Conservation (phyloP, 163 green algal species). For the Scenedesmus sp. region DNA sequence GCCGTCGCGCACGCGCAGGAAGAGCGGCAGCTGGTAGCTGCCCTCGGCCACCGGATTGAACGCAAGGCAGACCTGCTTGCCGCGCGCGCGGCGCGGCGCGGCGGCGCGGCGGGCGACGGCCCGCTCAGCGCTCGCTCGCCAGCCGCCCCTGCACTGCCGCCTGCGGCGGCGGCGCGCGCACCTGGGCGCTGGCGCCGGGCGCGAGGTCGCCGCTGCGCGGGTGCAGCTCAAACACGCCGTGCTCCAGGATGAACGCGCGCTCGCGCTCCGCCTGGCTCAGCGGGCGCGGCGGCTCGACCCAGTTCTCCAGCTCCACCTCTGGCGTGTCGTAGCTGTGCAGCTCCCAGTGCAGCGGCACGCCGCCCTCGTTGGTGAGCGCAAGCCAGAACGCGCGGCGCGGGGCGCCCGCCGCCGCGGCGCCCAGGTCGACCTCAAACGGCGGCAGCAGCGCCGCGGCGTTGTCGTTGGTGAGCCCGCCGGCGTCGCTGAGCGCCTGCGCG, state of each 20-base stretch:
- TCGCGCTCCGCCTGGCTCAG: slow-evolving; percentile 24
- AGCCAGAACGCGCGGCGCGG: slow-evolving; percentile 50
- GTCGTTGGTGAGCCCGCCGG: slow-evolving; percentile 58
- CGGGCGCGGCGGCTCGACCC: slow-evolving; percentile 69
- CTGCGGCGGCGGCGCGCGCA: not conserved
- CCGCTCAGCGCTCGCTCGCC: too few species aligned
- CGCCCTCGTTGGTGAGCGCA: slow-evolving; percentile 63
- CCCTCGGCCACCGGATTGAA: slow-evolving; percentile 45
- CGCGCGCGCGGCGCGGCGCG: too few species aligned
- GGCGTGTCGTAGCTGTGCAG: slow-evolving; percentile 54
- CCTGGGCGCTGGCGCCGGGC: slow-evolving; percentile 7
- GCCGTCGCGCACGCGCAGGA: slow-evolving; percentile 67
- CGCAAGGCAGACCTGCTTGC: slow-evolving; percentile 30
- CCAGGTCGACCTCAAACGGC: slow-evolving; percentile 65
- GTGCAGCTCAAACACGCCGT: slow-evolving; percentile 7
- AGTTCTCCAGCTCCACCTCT: slow-evolving; percentile 75
- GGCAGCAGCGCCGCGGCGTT: slow-evolving; percentile 51
- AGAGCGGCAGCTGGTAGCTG: slow-evolving; percentile 62
- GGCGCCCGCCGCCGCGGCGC: slow-evolving; percentile 45
- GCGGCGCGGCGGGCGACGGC: too few species aligned
- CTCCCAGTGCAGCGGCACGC: slow-evolving; percentile 64
- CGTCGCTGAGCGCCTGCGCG: slow-evolving; percentile 49
- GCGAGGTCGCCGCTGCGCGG: slow-evolving; percentile 4
- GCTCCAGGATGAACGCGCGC: slow-evolving; percentile 33
- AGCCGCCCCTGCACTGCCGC: too few species aligned